phyloP scores from a whole-genome alignment of 2,329 filamentous ascomycete species.

The Capronia coronata region DNA sequence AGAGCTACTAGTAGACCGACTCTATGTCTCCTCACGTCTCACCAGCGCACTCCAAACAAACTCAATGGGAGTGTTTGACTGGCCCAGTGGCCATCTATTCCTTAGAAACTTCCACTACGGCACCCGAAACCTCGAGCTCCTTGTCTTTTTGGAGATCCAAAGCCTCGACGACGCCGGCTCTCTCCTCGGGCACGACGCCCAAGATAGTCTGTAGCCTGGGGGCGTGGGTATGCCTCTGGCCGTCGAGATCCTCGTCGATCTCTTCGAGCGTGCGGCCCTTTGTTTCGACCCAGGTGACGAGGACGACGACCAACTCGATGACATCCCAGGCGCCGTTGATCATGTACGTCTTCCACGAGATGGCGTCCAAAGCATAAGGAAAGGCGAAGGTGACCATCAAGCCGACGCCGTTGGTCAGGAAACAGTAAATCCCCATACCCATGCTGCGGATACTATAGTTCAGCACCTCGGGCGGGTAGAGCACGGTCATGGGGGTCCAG shows the following conservation, averaged over 20 bases:
- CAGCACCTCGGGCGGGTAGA: constrained; percentile 48
- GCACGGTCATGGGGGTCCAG: constrained; percentile 45
- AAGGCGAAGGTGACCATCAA: constrained; percentile 39
- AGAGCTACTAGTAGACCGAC: too few relatives aligned
- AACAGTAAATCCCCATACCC: constrained; percentile 39
- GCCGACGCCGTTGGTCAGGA: constrained; percentile 30
- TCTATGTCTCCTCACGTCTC: too few relatives aligned
- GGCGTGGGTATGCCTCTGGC: constrained; percentile 13
- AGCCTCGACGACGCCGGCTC: constrained; percentile 15
- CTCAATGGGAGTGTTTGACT: too few relatives aligned
- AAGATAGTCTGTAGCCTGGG: constrained; percentile 9
- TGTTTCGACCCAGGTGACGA: constrained; percentile 25
- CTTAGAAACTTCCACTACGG: constrained; percentile 6
- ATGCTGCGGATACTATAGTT: constrained; percentile 47
- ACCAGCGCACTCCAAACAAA: too few relatives aligned
- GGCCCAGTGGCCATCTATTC: too few relatives aligned
- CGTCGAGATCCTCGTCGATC: constrained; percentile 29
- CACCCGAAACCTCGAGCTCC: constrained; percentile 2
- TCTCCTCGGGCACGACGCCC: constrained; percentile 23
- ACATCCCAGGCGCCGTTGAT: constrained; percentile 44
- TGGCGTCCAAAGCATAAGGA: constrained; percentile 40
- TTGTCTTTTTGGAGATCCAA: constrained; percentile 9
- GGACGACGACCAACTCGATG: constrained; percentile 23
- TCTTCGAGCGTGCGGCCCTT: constrained; percentile 29
- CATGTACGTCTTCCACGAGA: constrained; percentile 46